Conservation (phyloP, 441 rosid genomes). For the Adansonia grandidieri region DNA sequence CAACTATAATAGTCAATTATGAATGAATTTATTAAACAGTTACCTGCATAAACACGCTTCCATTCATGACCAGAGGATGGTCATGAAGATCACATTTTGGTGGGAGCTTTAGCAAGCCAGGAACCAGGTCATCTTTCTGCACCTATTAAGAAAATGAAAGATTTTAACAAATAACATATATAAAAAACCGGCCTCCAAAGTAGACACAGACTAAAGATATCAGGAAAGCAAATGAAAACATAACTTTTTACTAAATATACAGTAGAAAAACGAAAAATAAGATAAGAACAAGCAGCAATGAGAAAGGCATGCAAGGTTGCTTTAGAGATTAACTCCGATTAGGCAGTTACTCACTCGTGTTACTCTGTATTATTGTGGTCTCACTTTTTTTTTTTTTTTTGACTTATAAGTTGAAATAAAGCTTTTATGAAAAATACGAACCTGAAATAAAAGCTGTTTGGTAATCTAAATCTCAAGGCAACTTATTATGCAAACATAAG, state of each 20-base stretch:
- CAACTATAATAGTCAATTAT: not conserved
- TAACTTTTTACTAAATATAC: constrained; percentile 7
- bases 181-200: not conserved
- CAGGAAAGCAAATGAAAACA: not conserved
- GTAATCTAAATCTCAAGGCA: no score
- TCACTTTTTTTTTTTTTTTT: no score
- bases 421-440: no score
- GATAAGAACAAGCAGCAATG: constrained; percentile 13
- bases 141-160: constrained; percentile 51
- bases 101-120: constrained; percentile 75
- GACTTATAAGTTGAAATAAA: no score
- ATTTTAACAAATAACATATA: constrained; percentile 22
- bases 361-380: not conserved
- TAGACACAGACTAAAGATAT: not conserved
- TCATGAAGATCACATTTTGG: constrained; percentile 82
- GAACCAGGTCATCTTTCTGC: constrained; percentile 69
- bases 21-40: constrained; percentile 13
- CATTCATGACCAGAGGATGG: constrained; percentile 74
- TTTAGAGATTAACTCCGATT: not conserved
- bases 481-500: no score
- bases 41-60: constrained; percentile 80
- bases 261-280: not conserved
- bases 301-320: not conserved
- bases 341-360: not conserved
- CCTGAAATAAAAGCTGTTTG: no score